Evolutionary conservation across 208 protist genomes (phyloP).

Genomic region (Phytomonas serpens): DNA sequence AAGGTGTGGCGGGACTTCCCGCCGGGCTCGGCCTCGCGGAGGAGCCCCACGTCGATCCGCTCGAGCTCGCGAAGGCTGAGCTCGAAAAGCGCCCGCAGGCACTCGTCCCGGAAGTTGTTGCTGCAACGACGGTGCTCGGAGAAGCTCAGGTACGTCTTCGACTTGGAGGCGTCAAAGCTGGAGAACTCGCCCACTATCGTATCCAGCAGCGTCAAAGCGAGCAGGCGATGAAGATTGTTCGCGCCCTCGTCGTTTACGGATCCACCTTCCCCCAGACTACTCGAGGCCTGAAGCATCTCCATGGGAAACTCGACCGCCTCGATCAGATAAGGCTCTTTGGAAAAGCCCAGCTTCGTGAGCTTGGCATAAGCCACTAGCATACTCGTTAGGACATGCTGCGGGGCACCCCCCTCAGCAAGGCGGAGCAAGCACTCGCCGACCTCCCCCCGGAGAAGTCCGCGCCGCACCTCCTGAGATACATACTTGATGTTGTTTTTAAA

Average conservation of each 20-base stretch:
- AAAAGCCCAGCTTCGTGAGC: slow-evolving; percentile 64
- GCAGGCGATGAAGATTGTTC: slow-evolving; percentile 8
- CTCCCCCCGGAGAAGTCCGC: slow-evolving; percentile 32
- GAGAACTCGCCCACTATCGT: slow-evolving; percentile 56
- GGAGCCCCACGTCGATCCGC: slow-evolving; percentile 11
- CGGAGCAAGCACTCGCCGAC: slow-evolving; percentile 61
- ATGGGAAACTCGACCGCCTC: slow-evolving; percentile 42
- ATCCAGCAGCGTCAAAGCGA: slow-evolving; percentile 47
- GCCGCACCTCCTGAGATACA: slow-evolving; percentile 30
- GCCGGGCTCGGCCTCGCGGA: background rate
- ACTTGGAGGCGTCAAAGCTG: slow-evolving; percentile 58
- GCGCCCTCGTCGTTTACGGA: background rate
- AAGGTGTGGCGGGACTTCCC: background rate
- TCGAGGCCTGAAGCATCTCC: slow-evolving; percentile 27
- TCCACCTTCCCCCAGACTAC: background rate
- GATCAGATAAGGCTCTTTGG: slow-evolving; percentile 41
- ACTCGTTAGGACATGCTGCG: slow-evolving; percentile 48
- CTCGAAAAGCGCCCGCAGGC: slow-evolving; percentile 51
- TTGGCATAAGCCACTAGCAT: slow-evolving; percentile 49
- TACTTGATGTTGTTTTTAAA: slow-evolving; percentile 52
- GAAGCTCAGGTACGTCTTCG: slow-evolving; percentile 67
- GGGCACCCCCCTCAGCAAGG: slow-evolving; percentile 39
- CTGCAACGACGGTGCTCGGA: slow-evolving; percentile 63
- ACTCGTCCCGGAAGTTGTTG: slow-evolving; percentile 70
- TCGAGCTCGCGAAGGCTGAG: slow-evolving; percentile 37